phyloP scores from a whole-genome alignment of 2,329 filamentous ascomycete genomes.

The Capronia epimyces region DNA sequence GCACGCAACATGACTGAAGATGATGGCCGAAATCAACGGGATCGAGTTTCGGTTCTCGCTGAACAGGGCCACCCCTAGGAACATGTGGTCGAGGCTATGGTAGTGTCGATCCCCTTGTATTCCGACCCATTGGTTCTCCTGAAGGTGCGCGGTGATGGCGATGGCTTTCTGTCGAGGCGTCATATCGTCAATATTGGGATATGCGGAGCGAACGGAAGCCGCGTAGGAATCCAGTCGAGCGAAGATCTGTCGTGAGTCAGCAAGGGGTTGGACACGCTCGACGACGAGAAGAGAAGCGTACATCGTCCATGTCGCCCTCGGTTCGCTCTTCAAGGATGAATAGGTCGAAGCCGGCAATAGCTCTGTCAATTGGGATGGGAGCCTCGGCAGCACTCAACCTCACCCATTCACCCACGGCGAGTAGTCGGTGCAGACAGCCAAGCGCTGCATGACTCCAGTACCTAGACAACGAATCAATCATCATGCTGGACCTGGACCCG shows the following conservation, averaged over 20 bases:
- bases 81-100: slow-evolving; percentile 76
- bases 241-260: slow-evolving; percentile 47
- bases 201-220: slow-evolving; percentile 48
- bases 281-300: slow-evolving; percentile 36
- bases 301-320: slow-evolving; percentile 66
- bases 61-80: slow-evolving; percentile 74
- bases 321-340: slow-evolving; percentile 71
- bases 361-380: slow-evolving; percentile 47
- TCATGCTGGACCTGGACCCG: background rate
- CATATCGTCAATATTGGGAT: slow-evolving; percentile 51
- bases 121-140: slow-evolving; percentile 62
- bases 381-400: slow-evolving; percentile 46
- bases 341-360: slow-evolving; percentile 78
- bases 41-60: slow-evolving; percentile 70
- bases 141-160: slow-evolving; percentile 63
- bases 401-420: slow-evolving; percentile 73
- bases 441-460: slow-evolving; percentile 72
- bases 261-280: slow-evolving; percentile 6
- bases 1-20: slow-evolving; percentile 74
- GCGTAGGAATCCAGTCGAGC: slow-evolving; percentile 62
- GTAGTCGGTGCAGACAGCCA: slow-evolving; percentile 71
- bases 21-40: slow-evolving; percentile 78
- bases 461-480: slow-evolving; percentile 33
- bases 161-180: slow-evolving; percentile 64
- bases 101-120: slow-evolving; percentile 65